Evolutionary conservation across 208 protist species (phyloP), one percentile per base, ranked within the genome.

Genomic region (Leptomonas seymouri): DNA sequence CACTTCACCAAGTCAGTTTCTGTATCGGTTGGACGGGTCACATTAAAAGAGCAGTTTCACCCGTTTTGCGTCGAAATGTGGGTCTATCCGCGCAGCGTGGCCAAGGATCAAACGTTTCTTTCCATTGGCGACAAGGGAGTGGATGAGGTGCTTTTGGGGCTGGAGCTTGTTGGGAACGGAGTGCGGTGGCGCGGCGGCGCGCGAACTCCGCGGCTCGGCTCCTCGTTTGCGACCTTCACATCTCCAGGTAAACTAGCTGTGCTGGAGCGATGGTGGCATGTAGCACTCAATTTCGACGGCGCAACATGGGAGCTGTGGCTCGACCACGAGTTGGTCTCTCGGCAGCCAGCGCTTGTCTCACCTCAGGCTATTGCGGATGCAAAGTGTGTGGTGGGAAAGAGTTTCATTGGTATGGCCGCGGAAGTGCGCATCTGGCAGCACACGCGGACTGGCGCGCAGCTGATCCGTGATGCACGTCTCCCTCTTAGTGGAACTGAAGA

Each of bases 261-360:
- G 48, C 60, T 90, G 42, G 61, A 92, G 60, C 74, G 86, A 25
- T 97, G 93, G 93, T 94, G 86, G 81, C 89, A 95, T 65, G 87
- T 97, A 7, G 93, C 82, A n/a, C 87, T 97, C 31, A 87, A 93
- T 66, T 97, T 93, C 77, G 91, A 86, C 31, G 93, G 93, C 23
- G 84, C 75, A 0, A 76, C 76, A 36, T 97, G 93, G 90, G 84
- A 93, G 61, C 64, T 97, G 59, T 94, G 80, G 76, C 71, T 97
- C 20, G 78, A 97, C 73, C 70, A 87, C 53, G 44, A 65, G 21
- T 63, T 94, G 58, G 87, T 86, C 15, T 56, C 82, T 11, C 62
- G 60, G 11, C 71, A 78, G 34, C 71, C 71, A 15, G 84, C 88
- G 28, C 71, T 90, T 8, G 79, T 94, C 21, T 86, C 79, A 8